These are phyloP conservation scores for Cercophora sp. DNA, from an alignment of 495 filamentous ascomycete species.

Conservation along the genomic window DNA sequence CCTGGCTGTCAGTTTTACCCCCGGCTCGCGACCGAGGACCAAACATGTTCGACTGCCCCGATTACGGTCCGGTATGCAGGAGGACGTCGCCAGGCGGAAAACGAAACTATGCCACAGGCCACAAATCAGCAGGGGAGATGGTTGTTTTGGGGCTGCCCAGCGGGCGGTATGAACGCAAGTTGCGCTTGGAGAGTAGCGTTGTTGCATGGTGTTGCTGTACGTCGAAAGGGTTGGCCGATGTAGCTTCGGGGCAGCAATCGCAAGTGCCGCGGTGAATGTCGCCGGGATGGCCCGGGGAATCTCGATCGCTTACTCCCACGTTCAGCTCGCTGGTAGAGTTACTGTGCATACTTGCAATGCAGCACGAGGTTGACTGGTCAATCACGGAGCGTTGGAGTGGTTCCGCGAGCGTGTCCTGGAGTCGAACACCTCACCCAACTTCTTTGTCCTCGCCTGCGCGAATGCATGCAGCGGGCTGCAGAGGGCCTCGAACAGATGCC, in stretches of 20 bases:
- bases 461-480: slow-evolving; percentile 19
- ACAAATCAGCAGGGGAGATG: too few relatives aligned
- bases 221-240: too few relatives aligned
- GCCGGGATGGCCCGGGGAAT: slow-evolving; percentile 1
- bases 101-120: too few relatives aligned
- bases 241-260: neutral
- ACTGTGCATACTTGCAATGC: slow-evolving; percentile 14
- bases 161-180: too few relatives aligned
- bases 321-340: slow-evolving; percentile 7
- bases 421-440: neutral
- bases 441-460: neutral
- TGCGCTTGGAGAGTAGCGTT: too few relatives aligned
- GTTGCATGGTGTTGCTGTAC: too few relatives aligned
- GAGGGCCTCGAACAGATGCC: slow-evolving; percentile 9
- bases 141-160: too few relatives aligned
- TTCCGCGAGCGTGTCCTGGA: slow-evolving; percentile 1
- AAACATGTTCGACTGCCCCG: neutral
- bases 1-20: too few relatives aligned
- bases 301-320: neutral
- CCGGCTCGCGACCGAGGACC: too few relatives aligned
- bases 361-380: slow-evolving; percentile 6
- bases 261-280: neutral
- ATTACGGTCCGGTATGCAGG: slow-evolving; percentile 1
- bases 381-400: slow-evolving; percentile 5
- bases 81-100: too few relatives aligned